phyloP scores from a whole-genome alignment of 257 asterid species.

The Nicotiana knightiana region DNA sequence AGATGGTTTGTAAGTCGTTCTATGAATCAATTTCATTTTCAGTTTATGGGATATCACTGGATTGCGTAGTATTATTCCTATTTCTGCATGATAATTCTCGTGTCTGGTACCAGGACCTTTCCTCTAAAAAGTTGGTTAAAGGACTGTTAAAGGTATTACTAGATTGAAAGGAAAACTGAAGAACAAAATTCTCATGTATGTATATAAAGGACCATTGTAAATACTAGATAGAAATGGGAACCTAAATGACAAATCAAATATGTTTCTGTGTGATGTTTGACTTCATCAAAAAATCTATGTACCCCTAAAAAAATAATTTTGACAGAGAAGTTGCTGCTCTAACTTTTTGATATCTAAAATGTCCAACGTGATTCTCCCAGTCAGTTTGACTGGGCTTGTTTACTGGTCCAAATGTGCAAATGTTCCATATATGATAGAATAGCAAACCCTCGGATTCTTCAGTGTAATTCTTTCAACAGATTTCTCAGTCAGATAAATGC shows the following conservation, averaged over 20 bases:
- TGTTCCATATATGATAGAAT: not conserved
- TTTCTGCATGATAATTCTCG: not conserved
- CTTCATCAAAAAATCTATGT: not conserved
- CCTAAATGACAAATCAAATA: not conserved
- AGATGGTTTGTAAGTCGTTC: not conserved
- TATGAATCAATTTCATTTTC: not conserved
- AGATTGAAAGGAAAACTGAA: not conserved
- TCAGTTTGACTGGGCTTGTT: not conserved
- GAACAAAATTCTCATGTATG: not conserved
- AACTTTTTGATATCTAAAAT: too few relatives aligned
- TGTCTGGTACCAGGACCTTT: not conserved
- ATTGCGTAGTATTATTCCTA: not conserved
- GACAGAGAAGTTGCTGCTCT: not conserved
- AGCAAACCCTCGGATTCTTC: not conserved
- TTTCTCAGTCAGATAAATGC: not conserved
- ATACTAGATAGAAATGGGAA: not conserved
- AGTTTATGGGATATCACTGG: not conserved
- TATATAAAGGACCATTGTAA: not conserved
- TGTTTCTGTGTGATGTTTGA: not conserved
- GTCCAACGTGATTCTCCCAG: not conserved
- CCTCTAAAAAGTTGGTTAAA: not conserved
- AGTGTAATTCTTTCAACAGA: not conserved
- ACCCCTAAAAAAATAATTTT: not conserved
- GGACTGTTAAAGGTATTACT: not conserved
- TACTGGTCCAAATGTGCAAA: not conserved